phyloP scores from a whole-genome alignment of 2,329 filamentous ascomycete species.

The Epichloe gansuensis region DNA sequence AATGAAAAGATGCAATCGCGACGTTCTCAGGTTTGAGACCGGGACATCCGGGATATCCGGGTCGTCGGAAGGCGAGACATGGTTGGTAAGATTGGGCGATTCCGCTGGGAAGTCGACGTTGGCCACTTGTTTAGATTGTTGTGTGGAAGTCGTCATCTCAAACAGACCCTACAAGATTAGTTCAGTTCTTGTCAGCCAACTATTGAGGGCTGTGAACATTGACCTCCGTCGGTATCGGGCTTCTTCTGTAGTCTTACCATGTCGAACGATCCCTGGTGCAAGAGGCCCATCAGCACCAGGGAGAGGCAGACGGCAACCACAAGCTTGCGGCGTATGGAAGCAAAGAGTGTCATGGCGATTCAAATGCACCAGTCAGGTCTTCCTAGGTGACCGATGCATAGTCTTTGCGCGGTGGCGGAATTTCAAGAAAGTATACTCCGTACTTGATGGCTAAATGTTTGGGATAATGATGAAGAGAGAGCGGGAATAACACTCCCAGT shows the following conservation, averaged over 20 bases:
- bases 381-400: background rate
- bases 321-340: background rate
- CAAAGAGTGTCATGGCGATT: background rate
- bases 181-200: background rate
- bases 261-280: background rate
- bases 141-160: background rate
- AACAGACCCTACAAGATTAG: background rate
- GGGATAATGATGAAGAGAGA: too few species aligned
- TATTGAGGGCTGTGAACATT: background rate
- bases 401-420: too few species aligned
- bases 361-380: background rate
- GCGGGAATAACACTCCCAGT: too few species aligned
- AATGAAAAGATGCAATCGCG: conserved; percentile 25
- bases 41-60: background rate
- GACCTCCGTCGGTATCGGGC: background rate
- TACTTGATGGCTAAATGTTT: background rate
- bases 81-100: background rate
- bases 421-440: background rate
- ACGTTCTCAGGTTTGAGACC: conserved; percentile 10
- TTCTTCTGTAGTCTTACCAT: background rate
- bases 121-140: background rate
- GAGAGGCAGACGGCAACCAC: conserved; percentile 2
- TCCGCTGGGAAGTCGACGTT: background rate
- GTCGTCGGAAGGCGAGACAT: background rate
- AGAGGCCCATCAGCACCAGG: background rate